Percentiles rank a stretch among this genome's conserved stretches.
Evolutionary conservation across 1,284 basidiomycete genomes (phyloP).

Genomic region (Pulchroboletus neoregius): DNA sequence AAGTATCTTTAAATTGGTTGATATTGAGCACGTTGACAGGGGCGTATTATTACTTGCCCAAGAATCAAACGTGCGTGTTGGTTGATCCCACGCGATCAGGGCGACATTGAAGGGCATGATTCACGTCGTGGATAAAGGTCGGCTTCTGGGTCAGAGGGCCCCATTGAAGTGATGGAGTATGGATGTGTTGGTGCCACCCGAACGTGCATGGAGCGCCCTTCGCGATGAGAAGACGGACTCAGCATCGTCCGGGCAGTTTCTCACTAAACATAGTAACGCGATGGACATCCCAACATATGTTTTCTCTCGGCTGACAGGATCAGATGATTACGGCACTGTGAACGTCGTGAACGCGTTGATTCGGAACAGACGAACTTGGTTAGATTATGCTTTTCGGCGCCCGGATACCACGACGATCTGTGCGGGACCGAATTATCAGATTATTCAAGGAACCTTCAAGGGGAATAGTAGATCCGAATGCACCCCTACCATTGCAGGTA

Average conservation of each 20-base stretch:
- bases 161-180: neutral
- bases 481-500: slow-evolving; percentile 1
- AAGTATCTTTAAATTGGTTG: neutral
- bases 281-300: neutral
- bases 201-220: neutral
- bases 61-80: neutral
- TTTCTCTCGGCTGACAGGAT: slow-evolving; percentile 2
- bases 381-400: slow-evolving; percentile 4
- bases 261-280: slow-evolving; percentile 1
- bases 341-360: neutral
- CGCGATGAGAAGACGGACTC: neutral
- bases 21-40: neutral
- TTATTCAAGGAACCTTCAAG: neutral
- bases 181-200: neutral
- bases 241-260: neutral
- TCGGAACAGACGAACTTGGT: neutral
- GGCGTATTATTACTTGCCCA: neutral
- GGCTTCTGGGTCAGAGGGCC: neutral
- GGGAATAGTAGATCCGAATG: neutral
- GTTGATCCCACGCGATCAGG: slow-evolving; percentile 7
- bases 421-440: slow-evolving; percentile 6
- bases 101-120: neutral
- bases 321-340: neutral
- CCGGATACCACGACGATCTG: neutral
- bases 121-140: neutral